A percentile compares a stretch with the other conserved stretches of the same genome.
phyloP scores from a whole-genome alignment of 2,329 filamentous ascomycete genomes.

The Ophiognomonia clavigignenti-juglandacearum region DNA sequence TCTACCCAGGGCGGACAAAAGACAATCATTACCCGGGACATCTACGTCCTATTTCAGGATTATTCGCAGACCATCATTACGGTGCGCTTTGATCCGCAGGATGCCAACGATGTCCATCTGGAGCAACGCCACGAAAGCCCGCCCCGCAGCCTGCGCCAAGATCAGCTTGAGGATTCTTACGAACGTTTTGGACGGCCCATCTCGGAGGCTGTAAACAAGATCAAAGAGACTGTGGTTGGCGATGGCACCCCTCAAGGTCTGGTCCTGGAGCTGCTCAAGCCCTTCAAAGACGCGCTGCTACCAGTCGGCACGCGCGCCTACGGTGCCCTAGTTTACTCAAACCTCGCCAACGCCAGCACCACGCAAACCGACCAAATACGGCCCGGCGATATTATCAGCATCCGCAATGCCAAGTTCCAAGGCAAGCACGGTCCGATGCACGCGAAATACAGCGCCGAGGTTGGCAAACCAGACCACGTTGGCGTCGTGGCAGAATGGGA shows the following conservation, averaged over 20 bases:
- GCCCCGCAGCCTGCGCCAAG: slow-evolving; percentile 76
- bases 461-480: slow-evolving; percentile 85
- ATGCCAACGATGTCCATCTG: slow-evolving; percentile 66
- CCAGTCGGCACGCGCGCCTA: slow-evolving; percentile 88
- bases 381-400: slow-evolving; percentile 81
- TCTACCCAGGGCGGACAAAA: slow-evolving; percentile 66
- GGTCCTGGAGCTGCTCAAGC: slow-evolving; percentile 72
- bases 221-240: slow-evolving; percentile 75
- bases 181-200: slow-evolving; percentile 76
- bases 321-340: slow-evolving; percentile 88
- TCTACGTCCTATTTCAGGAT: slow-evolving; percentile 88
- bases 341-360: slow-evolving; percentile 89
- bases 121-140: slow-evolving; percentile 86
- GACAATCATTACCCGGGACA: slow-evolving; percentile 68
- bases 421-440: slow-evolving; percentile 95
- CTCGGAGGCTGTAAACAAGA: slow-evolving; percentile 61
- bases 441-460: slow-evolving; percentile 83
- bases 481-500: slow-evolving; percentile 95
- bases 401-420: slow-evolving; percentile 91
- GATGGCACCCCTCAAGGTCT: slow-evolving; percentile 78
- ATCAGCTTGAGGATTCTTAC: slow-evolving; percentile 86
- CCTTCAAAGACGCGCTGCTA: slow-evolving; percentile 66
- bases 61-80: slow-evolving; percentile 93
- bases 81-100: slow-evolving; percentile 69
- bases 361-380: slow-evolving; percentile 91